Evolutionary conservation across 805 yeast species (phyloP), one percentile per base, ranked within the genome.

Genomic region (Yamadazyma paraphyllophila): DNA sequence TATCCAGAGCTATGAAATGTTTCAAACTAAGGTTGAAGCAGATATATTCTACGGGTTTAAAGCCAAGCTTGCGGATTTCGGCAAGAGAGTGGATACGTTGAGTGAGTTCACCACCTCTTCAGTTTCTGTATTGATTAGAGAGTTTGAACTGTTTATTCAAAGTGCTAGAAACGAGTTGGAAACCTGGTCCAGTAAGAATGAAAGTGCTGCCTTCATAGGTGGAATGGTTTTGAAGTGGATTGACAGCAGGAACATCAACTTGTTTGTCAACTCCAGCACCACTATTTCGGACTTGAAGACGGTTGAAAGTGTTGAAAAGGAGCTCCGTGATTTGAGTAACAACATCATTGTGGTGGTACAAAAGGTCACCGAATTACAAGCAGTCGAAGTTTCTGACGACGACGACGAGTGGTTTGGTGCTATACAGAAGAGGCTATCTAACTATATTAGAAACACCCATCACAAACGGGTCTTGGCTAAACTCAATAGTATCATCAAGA

Each of bases 331-430:
- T 15, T 56, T 86, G 2, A 71, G 82, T 3, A 78, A 78, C 13
- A 74, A 84, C 2, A 74, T 88, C 14, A 64, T 90, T 44, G 70
- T 91, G 26, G 75, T 84, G 0, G 76, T 86, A 53, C 97, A 91
- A 63, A 77, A 78, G 49, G 63, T 77, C 7, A 66, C 67, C 39
- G 78, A 69, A 29, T 51, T 58, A 9, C 71, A 71, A 41, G 52
- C 55, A 24, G 62, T 56, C 3, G 61, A 51, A 2, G 54, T 79
- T 2, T 51, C 62, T 1, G 77, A 68, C 15, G 81, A 76, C 14
- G 63, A 61, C 20, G 91, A 86, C 47, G 69, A 73, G n/a, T 91
- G 96, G 96, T 71, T 88, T 27, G 61, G 70, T 3, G 45, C 56
- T 1, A 52, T 81, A 1, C 83, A 83, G 46, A 73, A 67, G 36